Evolutionary conservation across 176 grass and related monocot genomes (phyloP), one percentile per base, ranked within the genome.

Genomic region (Zea luxurians): DNA sequence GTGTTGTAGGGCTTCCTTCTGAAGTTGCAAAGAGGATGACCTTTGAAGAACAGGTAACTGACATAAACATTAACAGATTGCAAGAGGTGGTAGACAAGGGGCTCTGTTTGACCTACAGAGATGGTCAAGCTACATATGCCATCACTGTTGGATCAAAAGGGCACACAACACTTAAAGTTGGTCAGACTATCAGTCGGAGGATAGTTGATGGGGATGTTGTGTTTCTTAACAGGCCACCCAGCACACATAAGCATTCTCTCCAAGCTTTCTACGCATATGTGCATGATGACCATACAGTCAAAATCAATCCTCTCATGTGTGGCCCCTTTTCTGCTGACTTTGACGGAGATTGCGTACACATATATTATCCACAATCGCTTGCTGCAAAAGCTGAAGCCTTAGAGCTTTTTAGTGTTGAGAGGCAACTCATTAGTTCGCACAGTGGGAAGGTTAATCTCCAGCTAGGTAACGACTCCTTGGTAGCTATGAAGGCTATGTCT

Each of bases 261-360:
- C 95, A 98, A 71, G 95, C 95, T 2, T 98, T 98, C 66, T 86
- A 77, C 64, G 95, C 88, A 37, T 98, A 90, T 41, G 63, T 98
- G 61, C 95, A 98, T 42, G 89, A 98, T 21, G 95, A 98, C 38
- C 91, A 98, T 47, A 94, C 91, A 0, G 87, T 98, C 4, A 98
- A 98, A 84, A 98, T 98, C 15, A 98, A 98, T 48, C 95, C 91
- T 10, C 80, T 94, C 20, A 94, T 98, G 45, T 98, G 95, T 80
- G 74, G 83, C 47, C 91, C 89, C 65, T 78, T 98, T 85, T 72
- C 87, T 16, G 95, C 95, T 20, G 95, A 98, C 66, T 98, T 94
- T 47, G 95, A 98, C 43, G 95, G 95, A 9, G 95, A 98, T 20
- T 98, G 95, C 38, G 82, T 98, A 13, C 95, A 94, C 10, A 94